Conservation (phyloP, 208 protist species). For the Trypanosoma vivax region DNA sequence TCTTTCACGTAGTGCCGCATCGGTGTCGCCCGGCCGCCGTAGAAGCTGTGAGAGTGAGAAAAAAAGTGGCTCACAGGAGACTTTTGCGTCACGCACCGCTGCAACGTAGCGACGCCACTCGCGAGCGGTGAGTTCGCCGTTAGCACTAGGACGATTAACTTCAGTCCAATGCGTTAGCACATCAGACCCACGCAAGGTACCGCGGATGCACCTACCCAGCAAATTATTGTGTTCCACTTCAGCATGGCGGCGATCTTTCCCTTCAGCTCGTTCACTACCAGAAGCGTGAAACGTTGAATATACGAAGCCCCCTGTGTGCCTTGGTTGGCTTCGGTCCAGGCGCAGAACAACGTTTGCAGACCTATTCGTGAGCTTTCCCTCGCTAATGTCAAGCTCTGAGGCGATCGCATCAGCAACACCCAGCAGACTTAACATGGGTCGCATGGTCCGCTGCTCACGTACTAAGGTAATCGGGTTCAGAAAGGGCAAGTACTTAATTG, state of each 20-base stretch:
- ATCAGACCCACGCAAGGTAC: slow-evolving; percentile 43
- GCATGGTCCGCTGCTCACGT: slow-evolving; percentile 37
- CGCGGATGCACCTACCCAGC: slow-evolving; percentile 51
- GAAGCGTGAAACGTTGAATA: not conserved
- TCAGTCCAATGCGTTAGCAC: slow-evolving; percentile 76
- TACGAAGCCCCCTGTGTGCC: slow-evolving; percentile 46
- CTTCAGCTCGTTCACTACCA: not conserved
- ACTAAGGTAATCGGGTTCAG: slow-evolving; percentile 36
- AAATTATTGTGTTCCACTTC: slow-evolving; percentile 15
- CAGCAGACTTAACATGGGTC: slow-evolving; percentile 60
- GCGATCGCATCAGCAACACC: slow-evolving; percentile 55
- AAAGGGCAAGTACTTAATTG: slow-evolving; percentile 41
- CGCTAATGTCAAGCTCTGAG: slow-evolving; percentile 62
- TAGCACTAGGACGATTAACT: slow-evolving; percentile 59
- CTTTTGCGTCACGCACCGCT: slow-evolving; percentile 24
- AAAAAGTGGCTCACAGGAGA: slow-evolving; percentile 76
- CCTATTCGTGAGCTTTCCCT: slow-evolving; percentile 3
- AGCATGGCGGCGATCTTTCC: not conserved
- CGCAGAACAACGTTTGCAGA: slow-evolving; percentile 46
- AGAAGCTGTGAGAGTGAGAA: slow-evolving; percentile 48
- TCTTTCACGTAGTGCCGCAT: slow-evolving; percentile 6
- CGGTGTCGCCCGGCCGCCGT: slow-evolving; percentile 11
- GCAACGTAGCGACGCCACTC: slow-evolving; percentile 71
- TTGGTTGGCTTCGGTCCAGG: slow-evolving; percentile 45
- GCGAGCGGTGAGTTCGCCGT: slow-evolving; percentile 34